Evolutionary conservation across 805 yeast species (phyloP).

Genomic region (Metschnikowia corniflorae): DNA sequence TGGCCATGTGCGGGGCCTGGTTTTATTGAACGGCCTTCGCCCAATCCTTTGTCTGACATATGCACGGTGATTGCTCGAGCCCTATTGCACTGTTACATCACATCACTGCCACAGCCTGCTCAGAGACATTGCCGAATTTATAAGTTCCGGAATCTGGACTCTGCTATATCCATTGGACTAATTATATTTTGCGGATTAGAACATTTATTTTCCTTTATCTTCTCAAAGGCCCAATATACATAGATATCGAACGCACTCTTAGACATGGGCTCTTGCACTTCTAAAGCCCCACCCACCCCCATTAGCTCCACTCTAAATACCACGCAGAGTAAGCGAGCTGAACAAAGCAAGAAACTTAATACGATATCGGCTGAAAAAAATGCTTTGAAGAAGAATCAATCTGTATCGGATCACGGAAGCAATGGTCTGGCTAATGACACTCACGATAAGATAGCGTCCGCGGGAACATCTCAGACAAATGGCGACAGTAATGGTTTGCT

Average conservation of each 20-base stretch:
- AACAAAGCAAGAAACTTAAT: slow-evolving; percentile 15
- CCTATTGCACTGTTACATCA: too few species aligned
- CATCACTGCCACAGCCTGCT: background rate
- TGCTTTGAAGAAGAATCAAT: background rate
- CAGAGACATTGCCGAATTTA: background rate
- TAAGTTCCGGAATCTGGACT: too few species aligned
- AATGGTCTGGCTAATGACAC: slow-evolving; percentile 1
- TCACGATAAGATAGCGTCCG: slow-evolving; percentile 1
- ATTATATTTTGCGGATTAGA: too few species aligned
- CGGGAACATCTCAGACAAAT: background rate
- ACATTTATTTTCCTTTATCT: too few species aligned
- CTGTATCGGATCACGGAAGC: background rate
- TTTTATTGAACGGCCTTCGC: slow-evolving; percentile 9
- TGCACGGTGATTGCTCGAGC: slow-evolving; percentile 11
- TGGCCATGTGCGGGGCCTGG: too few species aligned
- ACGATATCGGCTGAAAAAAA: too few species aligned
- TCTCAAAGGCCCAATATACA: too few species aligned
- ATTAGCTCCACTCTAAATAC: slow-evolving; percentile 5
- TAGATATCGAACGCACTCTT: too few species aligned
- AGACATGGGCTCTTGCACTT: slow-evolving; percentile 16
- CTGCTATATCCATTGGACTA: too few species aligned
- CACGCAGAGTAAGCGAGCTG: slow-evolving; percentile 15
- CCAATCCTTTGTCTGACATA: slow-evolving; percentile 8
- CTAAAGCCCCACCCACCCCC: slow-evolving; percentile 8
- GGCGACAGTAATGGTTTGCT: slow-evolving; percentile 7